A percentile compares a stretch with the other conserved stretches of the same genome.
phyloP scores from a whole-genome alignment of 2,329 filamentous ascomycete genomes.

The Balansia obtecta region DNA sequence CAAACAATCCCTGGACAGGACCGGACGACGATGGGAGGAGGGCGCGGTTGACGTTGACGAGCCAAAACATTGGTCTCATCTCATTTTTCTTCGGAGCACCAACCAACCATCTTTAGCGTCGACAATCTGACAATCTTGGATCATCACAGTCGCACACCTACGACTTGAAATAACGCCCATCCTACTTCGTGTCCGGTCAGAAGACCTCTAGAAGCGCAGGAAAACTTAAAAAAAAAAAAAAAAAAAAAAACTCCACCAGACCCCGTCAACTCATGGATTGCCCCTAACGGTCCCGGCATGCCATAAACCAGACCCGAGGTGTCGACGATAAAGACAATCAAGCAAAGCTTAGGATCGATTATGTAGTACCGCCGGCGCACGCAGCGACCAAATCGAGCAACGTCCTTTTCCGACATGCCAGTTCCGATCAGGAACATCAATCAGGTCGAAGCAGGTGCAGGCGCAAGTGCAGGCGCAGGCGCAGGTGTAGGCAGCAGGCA shows the following conservation, averaged over 20 bases:
- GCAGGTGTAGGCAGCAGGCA: too few relatives aligned
- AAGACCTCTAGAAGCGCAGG: constrained; percentile 7
- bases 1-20: neutral
- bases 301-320: neutral
- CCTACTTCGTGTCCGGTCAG: constrained; percentile 4
- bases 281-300: neutral
- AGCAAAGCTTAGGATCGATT: too few relatives aligned
- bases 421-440: neutral
- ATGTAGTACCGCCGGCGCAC: neutral
- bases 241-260: too few relatives aligned
- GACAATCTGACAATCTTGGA: constrained; percentile 6
- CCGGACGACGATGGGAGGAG: neutral
- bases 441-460: too few relatives aligned
- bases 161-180: neutral
- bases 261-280: neutral
- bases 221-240: too few relatives aligned
- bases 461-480: too few relatives aligned
- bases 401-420: constrained; percentile 1
- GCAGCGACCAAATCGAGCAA: constrained; percentile 1
- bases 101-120: constrained; percentile 4
- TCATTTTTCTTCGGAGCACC: neutral
- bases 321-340: too few relatives aligned
- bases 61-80: neutral
- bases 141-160: constrained; percentile 1
- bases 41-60: constrained; percentile 2